Base-by-base conservation (phyloP, 441 rosid genomes). In the Bruguiera hainesii region DNA sequence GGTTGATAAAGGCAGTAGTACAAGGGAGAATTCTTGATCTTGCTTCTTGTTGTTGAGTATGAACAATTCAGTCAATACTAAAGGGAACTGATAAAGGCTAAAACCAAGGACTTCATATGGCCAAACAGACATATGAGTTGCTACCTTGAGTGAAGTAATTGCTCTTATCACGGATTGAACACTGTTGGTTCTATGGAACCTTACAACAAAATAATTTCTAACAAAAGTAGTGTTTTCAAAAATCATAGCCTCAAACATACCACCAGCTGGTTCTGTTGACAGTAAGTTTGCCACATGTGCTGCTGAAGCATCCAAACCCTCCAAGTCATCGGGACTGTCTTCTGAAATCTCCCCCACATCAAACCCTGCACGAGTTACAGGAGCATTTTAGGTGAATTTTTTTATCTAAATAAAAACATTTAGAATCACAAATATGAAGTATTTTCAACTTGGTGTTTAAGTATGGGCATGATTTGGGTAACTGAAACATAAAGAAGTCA, bases 221-320 rank as follows among this genome's bases (percentile, higher is more conserved):
- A 61, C 16, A 13, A 8, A 55, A 19, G 25, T 42, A 28, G 8
- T 72, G 7, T 61, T 61, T 35, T 23, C 23, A 57, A 37, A 69
- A 35, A 51, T 30, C 37, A 35, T 60, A 52, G 66, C 10, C 39
- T 52, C 1, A n/a, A 70, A 75, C 79, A 60, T 90, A 90, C 99
- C 89, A 78, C 85, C 92, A 75, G 89, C 80, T 62, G 98, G 99
- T 78, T 92, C 98, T 7, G 91, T 82, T 19, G 98, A 87, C 79
- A 95, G 72, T 70, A 95, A 72, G 75, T 86, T 92, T 60, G 96
- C 90, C 68, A 87, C 78, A 80, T 95, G 96, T 50, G 91, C 84
- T 58, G 97, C 98, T 39, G 98, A 86, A 71, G 93, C 85, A 87
- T 95, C 97, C 79, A 95, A 69, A 50, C 99, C 96, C 72, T 87